Percentiles rank a stretch among this genome's conserved stretches.
These are phyloP conservation scores for Fusarium ambrosium DNA, from an alignment of 2,329 filamentous ascomycete species.

Conservation along the genomic window DNA sequence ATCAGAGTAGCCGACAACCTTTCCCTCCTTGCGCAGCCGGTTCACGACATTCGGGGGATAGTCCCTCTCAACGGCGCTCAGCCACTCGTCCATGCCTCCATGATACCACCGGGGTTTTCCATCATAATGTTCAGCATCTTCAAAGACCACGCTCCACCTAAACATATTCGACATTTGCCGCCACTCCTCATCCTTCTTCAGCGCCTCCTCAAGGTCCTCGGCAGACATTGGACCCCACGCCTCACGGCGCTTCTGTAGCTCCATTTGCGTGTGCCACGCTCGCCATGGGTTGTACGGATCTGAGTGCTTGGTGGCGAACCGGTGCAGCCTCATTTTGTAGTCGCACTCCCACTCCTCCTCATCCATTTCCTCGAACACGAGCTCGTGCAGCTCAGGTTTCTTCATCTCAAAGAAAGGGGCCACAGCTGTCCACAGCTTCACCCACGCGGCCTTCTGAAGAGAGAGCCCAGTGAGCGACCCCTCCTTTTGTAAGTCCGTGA, in stretches of 20 bases:
- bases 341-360: background rate
- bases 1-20: too few relatives aligned
- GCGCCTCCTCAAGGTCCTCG: background rate
- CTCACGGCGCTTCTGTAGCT: background rate
- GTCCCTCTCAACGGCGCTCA: background rate
- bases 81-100: slow-evolving; percentile 9
- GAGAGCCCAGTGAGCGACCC: background rate
- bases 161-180: background rate
- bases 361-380: background rate
- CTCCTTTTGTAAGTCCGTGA: background rate
- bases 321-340: background rate
- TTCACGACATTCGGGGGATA: background rate
- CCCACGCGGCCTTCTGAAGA: background rate
- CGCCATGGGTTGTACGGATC: background rate
- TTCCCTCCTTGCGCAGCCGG: too few relatives aligned
- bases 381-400: background rate
- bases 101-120: background rate
- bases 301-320: background rate
- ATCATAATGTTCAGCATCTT: background rate
- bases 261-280: background rate
- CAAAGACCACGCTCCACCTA: background rate
- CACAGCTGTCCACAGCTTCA: background rate
- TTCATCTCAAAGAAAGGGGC: background rate
- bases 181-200: background rate
- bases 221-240: background rate